Conservation (phyloP, 208 protist genomes). For the Trypanosoma vivax region DNA sequence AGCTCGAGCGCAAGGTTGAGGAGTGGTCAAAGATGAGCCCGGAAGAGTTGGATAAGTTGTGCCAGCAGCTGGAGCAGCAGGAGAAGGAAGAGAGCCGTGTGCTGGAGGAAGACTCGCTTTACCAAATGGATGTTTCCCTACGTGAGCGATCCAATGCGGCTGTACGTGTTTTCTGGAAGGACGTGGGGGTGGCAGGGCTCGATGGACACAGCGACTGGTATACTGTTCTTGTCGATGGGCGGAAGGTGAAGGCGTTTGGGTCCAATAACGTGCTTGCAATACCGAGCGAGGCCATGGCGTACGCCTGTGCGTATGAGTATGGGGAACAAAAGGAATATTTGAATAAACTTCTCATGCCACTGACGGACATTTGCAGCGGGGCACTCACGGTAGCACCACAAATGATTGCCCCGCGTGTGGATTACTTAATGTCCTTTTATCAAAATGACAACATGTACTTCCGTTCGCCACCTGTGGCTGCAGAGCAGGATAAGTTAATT, state of each 20-base stretch:
- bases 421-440: conserved; percentile 90
- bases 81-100: conserved; percentile 71
- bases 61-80: conserved; percentile 46
- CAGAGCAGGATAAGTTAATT: conserved; percentile 70
- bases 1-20: conserved; percentile 81
- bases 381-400: conserved; percentile 78
- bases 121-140: conserved; percentile 89
- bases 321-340: conserved; percentile 74
- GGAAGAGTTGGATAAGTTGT: conserved; percentile 60
- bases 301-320: conserved; percentile 82
- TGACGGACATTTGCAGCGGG: conserved; percentile 86
- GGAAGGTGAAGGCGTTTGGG: conserved; percentile 87
- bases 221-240: conserved; percentile 79
- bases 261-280: conserved; percentile 59
- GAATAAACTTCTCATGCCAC: conserved; percentile 88
- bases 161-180: conserved; percentile 84
- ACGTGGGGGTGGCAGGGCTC: conserved; percentile 68
- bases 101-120: conserved; percentile 79
- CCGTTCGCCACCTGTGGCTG: conserved; percentile 60
- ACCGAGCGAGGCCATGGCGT: conserved; percentile 80
- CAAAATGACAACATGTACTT: conserved; percentile 91
- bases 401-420: conserved; percentile 81
- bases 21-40: conserved; percentile 65
- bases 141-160: conserved; percentile 49
- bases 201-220: conserved; percentile 67